Evolutionary conservation across 108 stramenopile genomes (phyloP), one percentile per base, ranked within the genome.

Genomic region (Aurantiochytrium sp.): DNA sequence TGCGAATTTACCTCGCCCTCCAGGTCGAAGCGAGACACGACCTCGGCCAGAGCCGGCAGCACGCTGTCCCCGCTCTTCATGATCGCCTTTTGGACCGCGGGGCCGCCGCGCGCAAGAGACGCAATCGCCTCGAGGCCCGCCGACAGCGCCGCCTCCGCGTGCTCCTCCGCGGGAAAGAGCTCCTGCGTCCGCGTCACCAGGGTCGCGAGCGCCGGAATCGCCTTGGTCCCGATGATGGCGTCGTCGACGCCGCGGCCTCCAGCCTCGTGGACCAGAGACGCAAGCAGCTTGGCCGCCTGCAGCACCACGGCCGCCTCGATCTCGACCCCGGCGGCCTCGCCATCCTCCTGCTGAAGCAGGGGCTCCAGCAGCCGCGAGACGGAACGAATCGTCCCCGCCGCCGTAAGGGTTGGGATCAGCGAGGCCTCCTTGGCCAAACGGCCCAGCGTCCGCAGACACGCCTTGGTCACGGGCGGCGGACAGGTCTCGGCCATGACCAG

Each of bases 41-140:
- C 73, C 39, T 81, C 24, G 42, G 73, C 73, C 39, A 81, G 45
- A 48, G 73, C 73, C 2, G 73, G 73, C 15, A 81, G 45, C 15
- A 81, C 73, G 30, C 45, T 48, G 32, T 81, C 73, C 10, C 73
- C 73, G 2, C 73, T 81, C 12, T 41, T 48, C 73, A 81, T 81
- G 1, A 81, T 81, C 39, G 73, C 73, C 45, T 81, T 81, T 81
- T 81, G 73, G 19, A 81, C 73, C 6, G 73, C 73, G 8, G 45
- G 42, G 12, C 73, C 73, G 30, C 73, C 73, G n/a, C 45, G 73
- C 6, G 73, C 73, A 0, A 81, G 45, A 48, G 73, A 81, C 39
- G 73, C 73, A 2, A 81, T 81, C 42, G 73, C 73, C 30, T 81
- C 73, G 6, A 81, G 45, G 6, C 73, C 73, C 17, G 73, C 73